Conservation (phyloP, 2,329 filamentous ascomycete genomes). For the Pseudohalonectria lignicola region DNA sequence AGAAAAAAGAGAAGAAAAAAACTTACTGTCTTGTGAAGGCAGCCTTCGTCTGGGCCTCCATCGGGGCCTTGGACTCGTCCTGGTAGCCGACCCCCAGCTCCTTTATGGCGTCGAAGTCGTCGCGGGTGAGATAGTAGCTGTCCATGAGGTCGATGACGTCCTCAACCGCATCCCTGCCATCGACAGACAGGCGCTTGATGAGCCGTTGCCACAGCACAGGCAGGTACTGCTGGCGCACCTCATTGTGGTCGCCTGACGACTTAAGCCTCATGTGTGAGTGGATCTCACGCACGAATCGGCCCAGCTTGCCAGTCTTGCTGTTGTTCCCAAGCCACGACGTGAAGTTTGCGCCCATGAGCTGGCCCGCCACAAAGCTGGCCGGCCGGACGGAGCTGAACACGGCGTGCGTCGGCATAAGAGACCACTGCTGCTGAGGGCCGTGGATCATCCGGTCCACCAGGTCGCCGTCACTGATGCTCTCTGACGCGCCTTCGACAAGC, state of each 20-base stretch:
- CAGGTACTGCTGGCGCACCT: constrained; percentile 89
- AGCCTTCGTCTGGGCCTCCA: constrained; percentile 78
- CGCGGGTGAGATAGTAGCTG: constrained; percentile 86
- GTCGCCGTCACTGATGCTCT: constrained; percentile 95
- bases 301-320: constrained; percentile 71
- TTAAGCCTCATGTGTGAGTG: constrained; percentile 94
- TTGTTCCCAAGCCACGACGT: constrained; percentile 93
- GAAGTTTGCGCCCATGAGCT: constrained; percentile 64
- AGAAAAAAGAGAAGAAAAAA: constrained; percentile 1
- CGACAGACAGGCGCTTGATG: constrained; percentile 59
- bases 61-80: constrained; percentile 61
- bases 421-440: constrained; percentile 96
- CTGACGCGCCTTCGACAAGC: constrained; percentile 74
- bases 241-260: constrained; percentile 82
- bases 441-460: constrained; percentile 97
- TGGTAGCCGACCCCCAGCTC: constrained; percentile 85
- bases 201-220: constrained; percentile 78
- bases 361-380: constrained; percentile 76
- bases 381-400: constrained; percentile 91
- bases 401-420: constrained; percentile 91
- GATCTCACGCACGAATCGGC: constrained; percentile 79
- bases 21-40: constrained; percentile 81
- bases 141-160: constrained; percentile 94
- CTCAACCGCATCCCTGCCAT: constrained; percentile 73
- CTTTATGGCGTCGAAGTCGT: constrained; percentile 87